Evolutionary conservation across 2,329 filamentous ascomycete genomes (phyloP), one percentile per base, ranked within the genome.

Genomic region (Fusarium sterilihyphosum): DNA sequence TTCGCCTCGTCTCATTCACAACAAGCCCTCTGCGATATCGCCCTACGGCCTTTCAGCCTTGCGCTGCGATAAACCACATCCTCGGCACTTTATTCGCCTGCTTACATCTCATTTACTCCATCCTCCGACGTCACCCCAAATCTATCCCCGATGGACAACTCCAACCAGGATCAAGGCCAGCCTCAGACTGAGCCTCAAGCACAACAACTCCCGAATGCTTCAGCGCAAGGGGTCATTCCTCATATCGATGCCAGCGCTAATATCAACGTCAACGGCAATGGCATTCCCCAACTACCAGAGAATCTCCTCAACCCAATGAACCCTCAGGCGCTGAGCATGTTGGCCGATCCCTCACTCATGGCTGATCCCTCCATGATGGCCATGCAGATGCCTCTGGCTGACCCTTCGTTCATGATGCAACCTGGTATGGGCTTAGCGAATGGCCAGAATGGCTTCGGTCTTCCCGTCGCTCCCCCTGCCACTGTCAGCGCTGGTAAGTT

Each of bases 401-500:
- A 79, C 43, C 72, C 80, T 29, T 75, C 78, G 26, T 69, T 80
- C 71, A 70, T 78, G 65, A 78, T 83, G 73, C 74, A 81, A 53
- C 78, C 82, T 41, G 65, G 63, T 22, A 76, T 81, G 63, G 75
- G 78, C 65, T 77, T 81, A 58, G 49, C 77, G 44, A 83, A 82
- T 62, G 81, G 79, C 13, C 75, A 79, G 33, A 56, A 82, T 61
- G 81, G 75, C 29, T 76, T 78, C 46, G 56, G 57, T 31, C 63
- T 74, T n/a, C 71, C 73, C 24, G 68, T 73, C 17, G 52, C 67
- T 8, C 71, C 71, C 33, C 77, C 74, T 46, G 78, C 76, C 22
- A 75, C 74, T 18, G 78, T 84, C 74, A 83, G 80, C 43, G 80
- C 82, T 58, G 83, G 83, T 84, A 75, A 73, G 75, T 67, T 49